Evolutionary conservation across 2,329 filamentous ascomycete genomes (phyloP).

Genomic region (Triangularia setosa): DNA sequence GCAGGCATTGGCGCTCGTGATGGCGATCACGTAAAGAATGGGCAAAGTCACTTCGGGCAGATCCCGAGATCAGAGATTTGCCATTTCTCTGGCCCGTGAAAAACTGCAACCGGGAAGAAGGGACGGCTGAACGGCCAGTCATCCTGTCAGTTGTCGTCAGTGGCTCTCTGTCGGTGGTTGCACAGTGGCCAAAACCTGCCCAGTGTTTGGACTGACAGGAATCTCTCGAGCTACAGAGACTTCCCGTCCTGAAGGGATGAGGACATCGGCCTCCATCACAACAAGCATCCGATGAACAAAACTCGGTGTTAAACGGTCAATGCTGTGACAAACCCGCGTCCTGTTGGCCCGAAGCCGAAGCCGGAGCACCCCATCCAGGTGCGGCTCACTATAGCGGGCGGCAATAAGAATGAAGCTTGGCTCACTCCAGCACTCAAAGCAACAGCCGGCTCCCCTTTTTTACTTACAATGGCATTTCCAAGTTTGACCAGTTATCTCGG

Average conservation of each 20-base stretch:
- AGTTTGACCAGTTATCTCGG: neutral
- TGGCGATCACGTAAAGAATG: too few relatives aligned
- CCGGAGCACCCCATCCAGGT: neutral
- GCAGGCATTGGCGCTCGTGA: too few relatives aligned
- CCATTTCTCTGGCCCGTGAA: neutral
- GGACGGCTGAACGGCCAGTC: neutral
- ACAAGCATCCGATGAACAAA: too few relatives aligned
- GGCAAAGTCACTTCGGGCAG: too few relatives aligned
- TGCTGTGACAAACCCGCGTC: neutral
- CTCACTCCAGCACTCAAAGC: neutral
- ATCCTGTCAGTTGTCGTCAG: neutral
- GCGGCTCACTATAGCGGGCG: neutral
- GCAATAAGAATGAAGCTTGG: neutral
- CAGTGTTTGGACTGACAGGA: neutral
- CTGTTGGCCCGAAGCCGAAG: neutral
- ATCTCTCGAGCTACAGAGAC: neutral
- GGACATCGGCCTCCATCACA: too few relatives aligned
- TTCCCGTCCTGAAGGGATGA: too few relatives aligned
- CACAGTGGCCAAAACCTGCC: neutral
- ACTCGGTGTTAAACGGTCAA: neutral
- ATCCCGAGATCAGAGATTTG: neutral
- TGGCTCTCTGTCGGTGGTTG: neutral
- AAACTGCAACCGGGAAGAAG: neutral
- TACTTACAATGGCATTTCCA: neutral
- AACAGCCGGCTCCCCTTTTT: neutral